Evolutionary conservation across 2,329 filamentous ascomycete genomes (phyloP).

Genomic region (Ophiostoma sp.): DNA sequence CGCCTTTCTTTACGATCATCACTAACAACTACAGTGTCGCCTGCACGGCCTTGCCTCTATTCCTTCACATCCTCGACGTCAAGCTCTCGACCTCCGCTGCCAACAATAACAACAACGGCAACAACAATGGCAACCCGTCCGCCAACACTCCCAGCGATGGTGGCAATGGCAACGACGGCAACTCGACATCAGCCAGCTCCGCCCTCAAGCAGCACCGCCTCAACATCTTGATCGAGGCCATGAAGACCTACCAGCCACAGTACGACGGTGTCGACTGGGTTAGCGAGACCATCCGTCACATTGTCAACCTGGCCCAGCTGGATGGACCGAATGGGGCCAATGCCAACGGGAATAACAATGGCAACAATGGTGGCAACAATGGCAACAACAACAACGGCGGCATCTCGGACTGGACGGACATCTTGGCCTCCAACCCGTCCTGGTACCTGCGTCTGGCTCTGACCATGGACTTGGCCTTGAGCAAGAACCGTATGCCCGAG

Average conservation of each 20-base stretch:
- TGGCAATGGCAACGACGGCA: background rate
- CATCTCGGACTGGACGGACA: slow-evolving; percentile 29
- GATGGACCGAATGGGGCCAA: slow-evolving; percentile 21
- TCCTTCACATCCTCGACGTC: slow-evolving; percentile 30
- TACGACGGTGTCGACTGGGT: slow-evolving; percentile 31
- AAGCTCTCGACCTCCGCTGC: slow-evolving; percentile 25
- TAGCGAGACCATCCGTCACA: slow-evolving; percentile 30
- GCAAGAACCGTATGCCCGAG: slow-evolving; percentile 32
- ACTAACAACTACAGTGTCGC: slow-evolving; percentile 20
- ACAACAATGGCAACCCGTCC: background rate
- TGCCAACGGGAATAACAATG: background rate
- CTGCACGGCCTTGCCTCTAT: slow-evolving; percentile 30
- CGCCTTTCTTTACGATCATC: background rate
- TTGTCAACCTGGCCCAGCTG: slow-evolving; percentile 29
- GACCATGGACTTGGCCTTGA: slow-evolving; percentile 31
- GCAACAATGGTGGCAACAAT: background rate
- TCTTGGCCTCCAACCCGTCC: slow-evolving; percentile 28
- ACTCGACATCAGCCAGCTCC: slow-evolving; percentile 32
- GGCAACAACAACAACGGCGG: background rate
- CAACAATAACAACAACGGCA: background rate
- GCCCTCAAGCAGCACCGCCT: slow-evolving; percentile 45
- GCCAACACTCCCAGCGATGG: background rate
- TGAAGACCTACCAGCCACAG: slow-evolving; percentile 32
- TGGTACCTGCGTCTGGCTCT: slow-evolving; percentile 30
- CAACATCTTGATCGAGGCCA: slow-evolving; percentile 31